Evolutionary conservation across 306 rosid genomes (phyloP), one percentile per base, ranked within the genome.

Genomic region (Medicago ruthenica): DNA sequence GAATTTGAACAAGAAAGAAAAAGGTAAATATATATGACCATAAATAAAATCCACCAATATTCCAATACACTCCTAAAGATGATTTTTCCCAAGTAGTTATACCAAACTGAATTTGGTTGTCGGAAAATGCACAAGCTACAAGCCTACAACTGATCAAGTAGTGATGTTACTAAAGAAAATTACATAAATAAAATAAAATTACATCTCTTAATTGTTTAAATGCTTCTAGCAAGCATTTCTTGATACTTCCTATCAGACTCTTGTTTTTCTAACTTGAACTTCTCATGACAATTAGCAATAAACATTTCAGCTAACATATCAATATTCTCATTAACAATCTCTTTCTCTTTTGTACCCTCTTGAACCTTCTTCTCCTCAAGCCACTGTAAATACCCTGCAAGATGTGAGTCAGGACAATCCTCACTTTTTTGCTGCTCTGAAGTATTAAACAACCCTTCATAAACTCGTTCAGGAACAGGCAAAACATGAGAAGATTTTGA

Each of bases 191-290:
- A 61, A 4, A 27, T 31, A 31, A 31, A 61, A 9, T 31, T 31
- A 18, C 34, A 36, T 15, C 34, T 34, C 61, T 42, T 22, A 16
- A 24, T 63, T 11, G 2, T 59, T 82, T 67, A 87, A 80, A 85
- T 73, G 84, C 91, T 85, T 64, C 98, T 90, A 12, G 93, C 93
- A 74, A 90, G 74, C 99, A 89, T 96, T 64, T 90, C 99, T 68
- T 92, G 93, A 81, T 88, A 92, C 77, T 86, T 90, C 73, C 99
- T 83, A 45, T 85, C 86, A 2, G 99, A 96, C 18, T 96, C 99
- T 68, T 90, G 96, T 86, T 96, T 96, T 83, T 96, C 99, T 93
- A 96, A 66, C 71, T 67, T 82, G 69, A 96, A 96, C 86, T 96
- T 90, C 81, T 89, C 97, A 40, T 96, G 99, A 64, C 91, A 90